phyloP scores from a whole-genome alignment of 495 filamentous ascomycete genomes.

The Pyrenula massariospora region DNA sequence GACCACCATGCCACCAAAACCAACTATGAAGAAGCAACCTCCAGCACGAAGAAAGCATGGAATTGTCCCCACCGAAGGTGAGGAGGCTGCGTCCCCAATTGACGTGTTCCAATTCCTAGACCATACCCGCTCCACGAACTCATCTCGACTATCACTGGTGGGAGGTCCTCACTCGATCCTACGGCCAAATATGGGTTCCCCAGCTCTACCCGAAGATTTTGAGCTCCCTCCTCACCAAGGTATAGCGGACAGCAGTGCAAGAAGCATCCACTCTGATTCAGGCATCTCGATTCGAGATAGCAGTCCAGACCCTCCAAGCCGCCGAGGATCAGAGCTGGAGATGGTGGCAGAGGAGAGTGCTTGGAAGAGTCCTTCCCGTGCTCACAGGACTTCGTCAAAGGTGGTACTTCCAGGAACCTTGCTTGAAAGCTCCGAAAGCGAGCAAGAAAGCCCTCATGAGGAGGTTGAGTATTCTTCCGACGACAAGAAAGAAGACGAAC shows the following conservation, averaged over 20 bases:
- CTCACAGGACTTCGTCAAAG: not conserved
- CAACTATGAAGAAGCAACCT: not conserved
- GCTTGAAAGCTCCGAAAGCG: not conserved
- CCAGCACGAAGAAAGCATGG: not conserved
- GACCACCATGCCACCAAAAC: not conserved
- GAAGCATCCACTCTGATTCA: not conserved
- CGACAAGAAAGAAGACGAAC: no score
- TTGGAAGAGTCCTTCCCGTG: not conserved
- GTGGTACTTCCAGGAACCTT: not conserved
- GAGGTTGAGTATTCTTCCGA: not conserved
- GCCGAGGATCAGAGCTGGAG: not conserved
- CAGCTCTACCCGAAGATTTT: not conserved
- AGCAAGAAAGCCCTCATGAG: not conserved
- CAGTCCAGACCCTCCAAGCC: not conserved
- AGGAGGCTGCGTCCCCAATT: no score
- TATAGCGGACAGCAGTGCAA: not conserved
- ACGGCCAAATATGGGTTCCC: not conserved
- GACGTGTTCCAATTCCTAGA: not conserved
- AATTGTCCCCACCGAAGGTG: no score
- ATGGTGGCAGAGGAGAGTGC: not conserved
- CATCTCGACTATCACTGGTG: not conserved
- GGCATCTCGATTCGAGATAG: not conserved
- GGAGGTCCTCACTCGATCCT: not conserved
- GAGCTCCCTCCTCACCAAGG: not conserved
- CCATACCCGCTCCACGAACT: not conserved